Percentiles rank a stretch among this genome's conserved stretches.
Evolutionary conservation across 305 asterid genomes (phyloP).

Genomic region (Stenogyne calaminthoides): DNA sequence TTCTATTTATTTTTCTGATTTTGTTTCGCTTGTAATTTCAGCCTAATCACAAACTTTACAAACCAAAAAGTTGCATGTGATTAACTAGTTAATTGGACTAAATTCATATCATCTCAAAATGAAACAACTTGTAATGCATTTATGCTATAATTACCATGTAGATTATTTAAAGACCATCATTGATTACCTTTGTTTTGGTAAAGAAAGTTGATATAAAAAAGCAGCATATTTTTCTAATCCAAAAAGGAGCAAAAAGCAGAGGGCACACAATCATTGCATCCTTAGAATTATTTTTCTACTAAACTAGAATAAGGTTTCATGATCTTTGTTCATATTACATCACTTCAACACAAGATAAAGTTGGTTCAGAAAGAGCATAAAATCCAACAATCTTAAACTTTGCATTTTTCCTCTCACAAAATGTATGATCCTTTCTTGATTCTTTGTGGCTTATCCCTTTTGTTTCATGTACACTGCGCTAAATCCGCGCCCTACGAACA

Average conservation of each 20-base stretch:
- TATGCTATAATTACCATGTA: constrained; percentile 30
- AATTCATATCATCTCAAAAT: background rate
- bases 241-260: background rate
- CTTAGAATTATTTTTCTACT: constrained; percentile 6
- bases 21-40: background rate
- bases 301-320: background rate
- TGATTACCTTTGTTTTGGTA: constrained; percentile 27
- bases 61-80: background rate
- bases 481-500: constrained; percentile 34
- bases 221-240: constrained; percentile 19
- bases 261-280: constrained; percentile 25
- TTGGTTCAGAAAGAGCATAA: constrained; percentile 20
- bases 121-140: background rate
- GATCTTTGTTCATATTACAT: constrained; percentile 16
- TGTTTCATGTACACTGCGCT: constrained; percentile 33
- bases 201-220: constrained; percentile 28
- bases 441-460: constrained; percentile 25
- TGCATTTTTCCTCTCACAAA: constrained; percentile 2
- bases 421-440: constrained; percentile 3
- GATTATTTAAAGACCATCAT: constrained; percentile 28
- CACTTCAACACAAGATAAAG: background rate
- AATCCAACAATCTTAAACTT: constrained; percentile 6
- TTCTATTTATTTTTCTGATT: background rate
- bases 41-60: background rate
- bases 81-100: background rate